Percentiles rank a stretch among this genome's conserved stretches.
phyloP scores from a whole-genome alignment of 2,329 filamentous ascomycete species.

The Apiospora saccharicola region DNA sequence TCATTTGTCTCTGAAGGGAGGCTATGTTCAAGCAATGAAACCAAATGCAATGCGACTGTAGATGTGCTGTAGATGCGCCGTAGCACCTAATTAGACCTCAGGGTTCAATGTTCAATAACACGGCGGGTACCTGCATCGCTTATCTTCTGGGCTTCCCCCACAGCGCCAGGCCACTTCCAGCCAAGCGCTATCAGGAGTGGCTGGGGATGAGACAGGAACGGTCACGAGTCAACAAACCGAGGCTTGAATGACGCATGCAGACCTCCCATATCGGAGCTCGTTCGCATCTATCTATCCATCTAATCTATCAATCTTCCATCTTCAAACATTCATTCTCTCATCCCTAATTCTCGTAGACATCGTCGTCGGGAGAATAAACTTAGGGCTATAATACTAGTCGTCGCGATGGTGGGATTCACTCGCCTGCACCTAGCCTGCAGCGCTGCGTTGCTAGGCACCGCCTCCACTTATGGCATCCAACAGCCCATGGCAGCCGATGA shows the following conservation, averaged over 20 bases:
- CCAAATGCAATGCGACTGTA: not conserved
- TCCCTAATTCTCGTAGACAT: not conserved
- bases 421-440: constrained; percentile 20
- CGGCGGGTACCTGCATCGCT: constrained; percentile 23
- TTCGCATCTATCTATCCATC: not conserved
- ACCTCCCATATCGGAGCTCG: not conserved
- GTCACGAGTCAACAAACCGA: constrained; percentile 17
- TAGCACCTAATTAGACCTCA: not conserved
- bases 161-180: not conserved
- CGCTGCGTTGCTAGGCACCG: constrained; percentile 13
- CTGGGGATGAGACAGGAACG: constrained; percentile 15
- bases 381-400: not conserved
- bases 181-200: constrained; percentile 22
- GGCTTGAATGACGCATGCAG: constrained; percentile 8
- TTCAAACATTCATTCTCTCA: not conserved
- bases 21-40: not conserved
- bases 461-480: constrained; percentile 22
- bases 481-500: constrained; percentile 17
- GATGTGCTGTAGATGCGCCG: not conserved
- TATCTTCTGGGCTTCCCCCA: constrained; percentile 13
- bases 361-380: not conserved
- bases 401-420: constrained; percentile 23
- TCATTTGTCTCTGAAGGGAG: no score
- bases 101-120: not conserved
- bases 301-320: not conserved